A percentile compares a stretch with the other conserved stretches of the same genome.
phyloP scores from a whole-genome alignment of 441 rosid species.

The Croton setiger region DNA sequence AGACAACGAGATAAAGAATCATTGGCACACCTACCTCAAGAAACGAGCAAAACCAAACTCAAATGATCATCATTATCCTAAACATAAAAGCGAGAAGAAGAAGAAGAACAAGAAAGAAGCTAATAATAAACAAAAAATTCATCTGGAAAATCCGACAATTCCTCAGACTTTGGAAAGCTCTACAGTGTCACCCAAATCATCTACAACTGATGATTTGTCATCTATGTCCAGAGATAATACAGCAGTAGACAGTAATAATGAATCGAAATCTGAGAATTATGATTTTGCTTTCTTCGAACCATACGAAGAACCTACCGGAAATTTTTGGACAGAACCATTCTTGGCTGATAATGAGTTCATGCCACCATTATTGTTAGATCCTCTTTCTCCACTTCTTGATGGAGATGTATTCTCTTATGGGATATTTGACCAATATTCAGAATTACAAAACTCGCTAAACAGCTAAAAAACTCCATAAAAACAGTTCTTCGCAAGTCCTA shows the following conservation, averaged over 20 bases:
- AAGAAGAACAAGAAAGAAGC: neutral
- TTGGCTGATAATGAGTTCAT: conserved; percentile 25
- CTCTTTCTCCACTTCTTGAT: conserved; percentile 25
- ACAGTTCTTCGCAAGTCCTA: too few relatives aligned
- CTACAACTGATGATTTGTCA: conserved; percentile 25
- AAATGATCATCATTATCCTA: neutral
- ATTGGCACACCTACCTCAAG: conserved; percentile 63
- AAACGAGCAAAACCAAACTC: conserved; percentile 25
- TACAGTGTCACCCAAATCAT: conserved; percentile 21
- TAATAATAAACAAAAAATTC: neutral
- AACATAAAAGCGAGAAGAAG: conserved; percentile 1
- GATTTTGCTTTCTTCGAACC: conserved; percentile 18
- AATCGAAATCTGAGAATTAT: conserved; percentile 8
- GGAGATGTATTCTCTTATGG: conserved; percentile 23
- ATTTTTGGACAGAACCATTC: conserved; percentile 60
- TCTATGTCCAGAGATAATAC: conserved; percentile 13
- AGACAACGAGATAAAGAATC: conserved; percentile 61
- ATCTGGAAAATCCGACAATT: neutral
- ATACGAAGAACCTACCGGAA: conserved; percentile 20
- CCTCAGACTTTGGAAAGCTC: conserved; percentile 27
- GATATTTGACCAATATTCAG: neutral
- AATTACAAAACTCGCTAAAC: neutral
- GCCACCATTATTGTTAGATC: conserved; percentile 8
- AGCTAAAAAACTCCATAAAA: neutral
- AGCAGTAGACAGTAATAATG: conserved; percentile 3